Percentiles rank a stretch among this genome's conserved stretches.
phyloP scores from a whole-genome alignment of 1,139 yeast genomes.

The Yamadazyma atmosphaerica region DNA sequence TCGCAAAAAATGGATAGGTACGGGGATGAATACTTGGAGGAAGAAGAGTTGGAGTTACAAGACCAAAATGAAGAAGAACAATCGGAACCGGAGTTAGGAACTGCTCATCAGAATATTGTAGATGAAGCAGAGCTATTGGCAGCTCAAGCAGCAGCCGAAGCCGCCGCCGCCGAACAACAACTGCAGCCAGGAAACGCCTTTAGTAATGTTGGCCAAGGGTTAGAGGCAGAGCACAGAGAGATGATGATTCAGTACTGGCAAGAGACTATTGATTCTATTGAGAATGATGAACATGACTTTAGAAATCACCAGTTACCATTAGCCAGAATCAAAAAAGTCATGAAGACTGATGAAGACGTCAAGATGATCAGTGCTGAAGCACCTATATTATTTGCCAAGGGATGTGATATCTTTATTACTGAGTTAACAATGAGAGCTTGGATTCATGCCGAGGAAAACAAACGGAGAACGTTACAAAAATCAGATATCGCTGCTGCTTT shows the following conservation, averaged over 20 bases:
- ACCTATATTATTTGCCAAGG: slow-evolving; percentile 94
- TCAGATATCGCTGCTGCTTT: slow-evolving; percentile 95
- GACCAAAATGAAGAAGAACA: slow-evolving; percentile 8
- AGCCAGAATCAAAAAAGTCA: slow-evolving; percentile 91
- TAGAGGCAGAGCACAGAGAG: slow-evolving; percentile 77
- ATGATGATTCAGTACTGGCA: slow-evolving; percentile 98
- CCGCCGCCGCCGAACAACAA: slow-evolving; percentile 48
- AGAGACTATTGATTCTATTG: slow-evolving; percentile 86
- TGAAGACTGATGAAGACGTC: slow-evolving; percentile 98
- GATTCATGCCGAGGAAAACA: slow-evolving; percentile 97
- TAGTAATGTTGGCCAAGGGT: slow-evolving; percentile 91
- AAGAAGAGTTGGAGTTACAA: slow-evolving; percentile 12
- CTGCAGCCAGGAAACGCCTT: slow-evolving; percentile 69
- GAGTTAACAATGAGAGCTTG: slow-evolving; percentile 98
- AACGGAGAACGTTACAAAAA: slow-evolving; percentile 88
- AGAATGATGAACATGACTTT: slow-evolving; percentile 87
- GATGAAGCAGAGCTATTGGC: slow-evolving; percentile 39
- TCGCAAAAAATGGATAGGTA: slow-evolving; percentile 13
- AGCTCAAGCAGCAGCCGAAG: slow-evolving; percentile 53
- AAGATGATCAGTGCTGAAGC: slow-evolving; percentile 98
- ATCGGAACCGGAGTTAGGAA: slow-evolving; percentile 11
- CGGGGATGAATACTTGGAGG: slow-evolving; percentile 15
- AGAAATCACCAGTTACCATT: slow-evolving; percentile 92
- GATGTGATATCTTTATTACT: slow-evolving; percentile 94
- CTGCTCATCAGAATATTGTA: slow-evolving; percentile 25